A percentile compares a stretch with the other conserved stretches of the same genome.
phyloP scores from a whole-genome alignment of 177 flowering plant species.

The Telopea speciosissima region DNA sequence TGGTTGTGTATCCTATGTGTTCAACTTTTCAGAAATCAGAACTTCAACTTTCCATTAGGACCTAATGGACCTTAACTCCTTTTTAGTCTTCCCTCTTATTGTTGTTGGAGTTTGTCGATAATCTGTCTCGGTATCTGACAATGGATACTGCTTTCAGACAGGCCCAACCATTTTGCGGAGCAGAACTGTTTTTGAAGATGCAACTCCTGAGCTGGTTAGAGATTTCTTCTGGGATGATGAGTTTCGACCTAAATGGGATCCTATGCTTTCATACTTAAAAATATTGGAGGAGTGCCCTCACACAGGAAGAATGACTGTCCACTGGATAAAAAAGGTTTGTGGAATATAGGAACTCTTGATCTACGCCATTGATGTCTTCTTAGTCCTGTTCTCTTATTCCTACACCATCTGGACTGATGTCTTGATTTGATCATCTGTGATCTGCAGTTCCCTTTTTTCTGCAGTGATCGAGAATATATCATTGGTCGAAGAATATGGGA shows the following conservation, averaged over 20 bases:
- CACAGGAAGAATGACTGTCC: conserved; percentile 66
- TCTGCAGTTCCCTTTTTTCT: conserved; percentile 94
- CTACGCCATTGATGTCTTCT: neutral
- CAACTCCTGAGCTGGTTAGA: conserved; percentile 85
- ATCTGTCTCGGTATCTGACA: conserved; percentile 9
- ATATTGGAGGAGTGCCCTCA: conserved; percentile 68
- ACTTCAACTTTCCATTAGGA: neutral
- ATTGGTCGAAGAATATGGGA: conserved; percentile 96
- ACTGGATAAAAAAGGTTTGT: conserved; percentile 95
- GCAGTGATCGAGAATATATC: conserved; percentile 91
- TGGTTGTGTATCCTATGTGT: too few species aligned
- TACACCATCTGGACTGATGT: neutral
- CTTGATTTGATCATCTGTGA: conserved; percentile 15
- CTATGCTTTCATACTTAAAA: conserved; percentile 68
- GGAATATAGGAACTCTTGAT: neutral
- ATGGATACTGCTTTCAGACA: conserved; percentile 36
- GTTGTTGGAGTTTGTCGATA: neutral
- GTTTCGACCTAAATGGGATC: conserved; percentile 94
- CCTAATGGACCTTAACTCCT: neutral
- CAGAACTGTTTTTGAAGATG: conserved; percentile 92
- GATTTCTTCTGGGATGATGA: conserved; percentile 99
- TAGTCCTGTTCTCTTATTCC: neutral
- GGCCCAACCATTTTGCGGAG: conserved; percentile 72
- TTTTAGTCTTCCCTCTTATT: neutral
- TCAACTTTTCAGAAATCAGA: neutral